These are phyloP conservation scores for Rhodomyrtus tomentosa DNA, from an alignment of 345 rosid genomes.

Conservation along the genomic window DNA sequence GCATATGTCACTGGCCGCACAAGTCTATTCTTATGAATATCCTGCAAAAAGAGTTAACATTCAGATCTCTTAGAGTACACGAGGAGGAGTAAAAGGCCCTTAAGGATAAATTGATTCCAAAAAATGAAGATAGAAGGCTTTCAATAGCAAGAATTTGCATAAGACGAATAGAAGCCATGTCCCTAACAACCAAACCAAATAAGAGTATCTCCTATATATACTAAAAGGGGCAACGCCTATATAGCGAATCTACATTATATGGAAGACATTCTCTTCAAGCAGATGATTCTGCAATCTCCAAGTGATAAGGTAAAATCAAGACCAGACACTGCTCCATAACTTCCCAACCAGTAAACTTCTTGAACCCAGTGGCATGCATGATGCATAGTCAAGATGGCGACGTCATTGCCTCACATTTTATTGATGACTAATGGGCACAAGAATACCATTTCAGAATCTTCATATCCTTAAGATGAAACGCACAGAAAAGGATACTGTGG, in stretches of 20 bases:
- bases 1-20: slow-evolving; percentile 48
- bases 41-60: slow-evolving; percentile 22
- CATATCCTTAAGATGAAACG: neutral
- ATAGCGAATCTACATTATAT: neutral
- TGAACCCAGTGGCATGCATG: neutral
- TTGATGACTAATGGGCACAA: neutral
- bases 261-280: neutral
- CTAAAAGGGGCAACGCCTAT: neutral
- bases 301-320: neutral
- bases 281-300: neutral
- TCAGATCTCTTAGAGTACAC: neutral
- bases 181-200: neutral
- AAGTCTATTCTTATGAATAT: slow-evolving; percentile 66
- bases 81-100: neutral
- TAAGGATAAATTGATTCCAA: neutral
- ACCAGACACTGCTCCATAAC: neutral
- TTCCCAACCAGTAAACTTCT: neutral
- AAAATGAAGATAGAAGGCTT: neutral
- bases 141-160: neutral
- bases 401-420: neutral
- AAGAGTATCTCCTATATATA: neutral
- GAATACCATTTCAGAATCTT: neutral
- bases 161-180: neutral
- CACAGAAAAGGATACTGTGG: neutral
- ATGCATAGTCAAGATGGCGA: neutral